A percentile compares a stretch with the other conserved stretches of the same genome.
Conservation (phyloP, 2,329 filamentous ascomycete genomes). For the Colletotrichum sp. region DNA sequence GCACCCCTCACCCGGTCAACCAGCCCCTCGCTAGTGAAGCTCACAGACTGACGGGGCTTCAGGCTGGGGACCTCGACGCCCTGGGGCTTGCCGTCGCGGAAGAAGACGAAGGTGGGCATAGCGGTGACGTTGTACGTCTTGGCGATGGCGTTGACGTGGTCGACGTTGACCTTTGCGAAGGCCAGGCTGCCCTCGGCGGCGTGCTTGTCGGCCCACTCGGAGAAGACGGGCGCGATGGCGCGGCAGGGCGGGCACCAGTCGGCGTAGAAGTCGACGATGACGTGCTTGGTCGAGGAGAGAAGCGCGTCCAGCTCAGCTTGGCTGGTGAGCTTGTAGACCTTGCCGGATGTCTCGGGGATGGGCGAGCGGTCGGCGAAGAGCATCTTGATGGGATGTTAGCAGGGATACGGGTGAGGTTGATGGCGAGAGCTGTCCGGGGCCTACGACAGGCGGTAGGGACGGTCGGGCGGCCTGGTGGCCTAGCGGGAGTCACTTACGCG, state of each 20-base stretch:
- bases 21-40: background rate
- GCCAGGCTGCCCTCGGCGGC: slow-evolving; percentile 44
- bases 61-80: slow-evolving; percentile 21
- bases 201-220: slow-evolving; percentile 43
- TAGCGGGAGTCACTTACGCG: background rate
- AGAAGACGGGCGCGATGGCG: slow-evolving; percentile 50
- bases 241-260: slow-evolving; percentile 58
- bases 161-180: slow-evolving; percentile 42
- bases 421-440: background rate
- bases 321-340: background rate
- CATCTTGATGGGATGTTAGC: background rate
- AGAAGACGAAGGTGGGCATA: slow-evolving; percentile 67
- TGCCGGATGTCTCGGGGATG: background rate
- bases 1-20: background rate
- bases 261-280: slow-evolving; percentile 55
- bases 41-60: background rate
- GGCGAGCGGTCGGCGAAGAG: background rate
- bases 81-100: slow-evolving; percentile 52
- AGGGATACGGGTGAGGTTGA: background rate
- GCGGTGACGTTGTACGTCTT: slow-evolving; percentile 54
- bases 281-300: slow-evolving; percentile 43
- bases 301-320: slow-evolving; percentile 39
- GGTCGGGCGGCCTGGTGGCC: background rate
- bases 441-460: too few relatives aligned
- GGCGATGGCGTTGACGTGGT: slow-evolving; percentile 56